phyloP scores from a whole-genome alignment of 768 basidiomycete genomes.

The Mrakia gelida region DNA sequence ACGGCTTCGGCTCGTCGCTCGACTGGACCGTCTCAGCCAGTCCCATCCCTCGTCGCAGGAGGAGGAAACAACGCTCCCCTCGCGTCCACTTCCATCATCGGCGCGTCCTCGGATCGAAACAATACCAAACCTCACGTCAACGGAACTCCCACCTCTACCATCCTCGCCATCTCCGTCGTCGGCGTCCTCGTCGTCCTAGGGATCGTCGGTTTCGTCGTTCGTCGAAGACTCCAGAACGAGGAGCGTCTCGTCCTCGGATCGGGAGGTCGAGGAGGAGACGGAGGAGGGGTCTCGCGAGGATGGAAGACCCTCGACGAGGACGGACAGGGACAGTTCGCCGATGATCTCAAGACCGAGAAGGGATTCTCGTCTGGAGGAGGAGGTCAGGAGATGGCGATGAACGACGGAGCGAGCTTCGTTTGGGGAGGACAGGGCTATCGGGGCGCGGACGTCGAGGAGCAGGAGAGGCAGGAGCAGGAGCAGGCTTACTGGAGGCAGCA shows the following conservation, averaged over 20 bases:
- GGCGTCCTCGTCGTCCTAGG: neutral
- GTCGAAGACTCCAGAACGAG: neutral
- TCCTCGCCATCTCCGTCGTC: conserved; percentile 2
- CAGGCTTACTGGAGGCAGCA: neutral
- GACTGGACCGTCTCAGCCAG: neutral
- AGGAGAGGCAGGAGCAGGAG: neutral
- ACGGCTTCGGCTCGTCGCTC: neutral
- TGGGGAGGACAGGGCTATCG: neutral
- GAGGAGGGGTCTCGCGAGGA: neutral
- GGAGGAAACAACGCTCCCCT: neutral
- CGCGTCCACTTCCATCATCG: neutral
- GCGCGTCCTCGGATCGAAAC: neutral
- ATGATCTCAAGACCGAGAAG: neutral
- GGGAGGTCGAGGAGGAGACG: neutral
- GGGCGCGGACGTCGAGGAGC: neutral
- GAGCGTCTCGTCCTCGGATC: conserved; percentile 2
- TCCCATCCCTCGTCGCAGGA: neutral
- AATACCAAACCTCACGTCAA: neutral
- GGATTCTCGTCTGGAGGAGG: neutral
- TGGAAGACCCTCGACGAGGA: conserved; percentile 7
- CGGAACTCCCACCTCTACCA: neutral
- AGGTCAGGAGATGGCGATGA: neutral
- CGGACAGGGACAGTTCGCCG: neutral
- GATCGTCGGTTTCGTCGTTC: neutral
- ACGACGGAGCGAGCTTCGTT: neutral